Percentiles rank a stretch among this genome's conserved stretches.
These are phyloP conservation scores for Phyllosticta capitalensis DNA, from an alignment of 2,329 filamentous ascomycete genomes.

Conservation along the genomic window DNA sequence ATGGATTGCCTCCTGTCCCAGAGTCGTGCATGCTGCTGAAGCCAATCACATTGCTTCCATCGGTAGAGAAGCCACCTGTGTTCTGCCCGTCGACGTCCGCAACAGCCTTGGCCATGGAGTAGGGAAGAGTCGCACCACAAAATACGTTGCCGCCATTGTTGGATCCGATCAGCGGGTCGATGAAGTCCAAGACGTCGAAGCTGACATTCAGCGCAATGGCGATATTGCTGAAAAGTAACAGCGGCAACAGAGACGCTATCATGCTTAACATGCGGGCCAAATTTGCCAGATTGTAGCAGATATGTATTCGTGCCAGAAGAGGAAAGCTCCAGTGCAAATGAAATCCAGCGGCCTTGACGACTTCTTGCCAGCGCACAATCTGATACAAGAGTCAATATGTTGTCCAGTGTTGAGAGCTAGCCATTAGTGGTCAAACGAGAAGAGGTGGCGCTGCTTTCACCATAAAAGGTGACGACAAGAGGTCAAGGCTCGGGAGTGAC, in stretches of 20 bases:
- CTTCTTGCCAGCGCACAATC: not conserved
- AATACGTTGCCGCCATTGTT: constrained; percentile 38
- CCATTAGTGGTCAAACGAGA: not conserved
- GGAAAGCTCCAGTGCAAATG: too few relatives aligned
- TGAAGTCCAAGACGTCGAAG: constrained; percentile 24
- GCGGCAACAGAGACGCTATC: not conserved
- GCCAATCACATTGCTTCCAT: constrained; percentile 33
- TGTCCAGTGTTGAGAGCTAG: not conserved
- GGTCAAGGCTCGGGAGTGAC: not conserved
- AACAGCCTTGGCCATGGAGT: constrained; percentile 39
- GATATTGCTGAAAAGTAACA: not conserved
- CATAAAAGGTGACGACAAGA: not conserved
- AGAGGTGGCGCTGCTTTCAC: not conserved
- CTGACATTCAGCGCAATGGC: not conserved
- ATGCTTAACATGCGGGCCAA: not conserved
- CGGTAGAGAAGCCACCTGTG: constrained; percentile 47
- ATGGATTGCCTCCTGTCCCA: constrained; percentile 40
- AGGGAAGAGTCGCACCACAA: constrained; percentile 37
- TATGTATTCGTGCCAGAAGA: not conserved
- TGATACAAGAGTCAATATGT: not conserved
- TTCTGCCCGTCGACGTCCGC: constrained; percentile 41
- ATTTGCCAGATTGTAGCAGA: too few relatives aligned
- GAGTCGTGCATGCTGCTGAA: constrained; percentile 30
- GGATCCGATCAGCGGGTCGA: constrained; percentile 38
- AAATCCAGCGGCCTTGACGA: not conserved